A percentile compares a stretch with the other conserved stretches of the same genome.
Conservation (phyloP, 345 rosid genomes). For the Eucalyptus sp. region DNA sequence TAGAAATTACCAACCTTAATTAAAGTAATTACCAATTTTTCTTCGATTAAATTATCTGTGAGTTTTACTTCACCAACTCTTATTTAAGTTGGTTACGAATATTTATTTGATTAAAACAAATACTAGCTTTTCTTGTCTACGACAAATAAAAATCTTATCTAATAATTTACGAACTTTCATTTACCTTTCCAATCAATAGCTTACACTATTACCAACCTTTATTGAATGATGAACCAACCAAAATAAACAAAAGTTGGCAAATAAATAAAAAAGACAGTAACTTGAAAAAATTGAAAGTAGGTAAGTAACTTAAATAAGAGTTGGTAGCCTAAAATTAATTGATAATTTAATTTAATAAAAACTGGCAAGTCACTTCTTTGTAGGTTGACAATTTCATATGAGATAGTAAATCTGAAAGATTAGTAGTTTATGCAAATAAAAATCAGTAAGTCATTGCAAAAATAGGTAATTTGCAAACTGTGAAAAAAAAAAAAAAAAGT, state of each 20-base stretch:
- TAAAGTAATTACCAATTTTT: too few relatives aligned
- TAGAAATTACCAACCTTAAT: too few relatives aligned
- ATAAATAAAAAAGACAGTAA: not conserved
- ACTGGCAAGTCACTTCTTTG: not conserved
- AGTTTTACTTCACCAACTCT: not conserved
- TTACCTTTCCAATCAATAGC: not conserved
- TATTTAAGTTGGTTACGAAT: not conserved
- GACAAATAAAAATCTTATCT: not conserved
- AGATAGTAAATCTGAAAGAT: not conserved
- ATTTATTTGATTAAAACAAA: too few relatives aligned
- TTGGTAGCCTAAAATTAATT: not conserved
- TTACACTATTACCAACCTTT: not conserved
- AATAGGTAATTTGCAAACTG: not conserved
- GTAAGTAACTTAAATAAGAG: not conserved
- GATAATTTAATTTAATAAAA: not conserved
- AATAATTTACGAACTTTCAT: not conserved
- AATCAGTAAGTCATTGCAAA: not conserved
- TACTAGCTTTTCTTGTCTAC: not conserved
- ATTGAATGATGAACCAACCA: not conserved
- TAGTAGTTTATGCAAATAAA: not conserved
- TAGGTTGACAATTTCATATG: not conserved
- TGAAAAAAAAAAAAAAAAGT: too few relatives aligned
- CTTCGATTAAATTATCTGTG: rapidly evolving
- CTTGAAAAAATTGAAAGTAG: not conserved
- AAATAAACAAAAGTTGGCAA: not conserved